These are phyloP conservation scores for Dichomitus squalens DNA, from an alignment of 1,284 basidiomycete genomes.

Conservation along the genomic window DNA sequence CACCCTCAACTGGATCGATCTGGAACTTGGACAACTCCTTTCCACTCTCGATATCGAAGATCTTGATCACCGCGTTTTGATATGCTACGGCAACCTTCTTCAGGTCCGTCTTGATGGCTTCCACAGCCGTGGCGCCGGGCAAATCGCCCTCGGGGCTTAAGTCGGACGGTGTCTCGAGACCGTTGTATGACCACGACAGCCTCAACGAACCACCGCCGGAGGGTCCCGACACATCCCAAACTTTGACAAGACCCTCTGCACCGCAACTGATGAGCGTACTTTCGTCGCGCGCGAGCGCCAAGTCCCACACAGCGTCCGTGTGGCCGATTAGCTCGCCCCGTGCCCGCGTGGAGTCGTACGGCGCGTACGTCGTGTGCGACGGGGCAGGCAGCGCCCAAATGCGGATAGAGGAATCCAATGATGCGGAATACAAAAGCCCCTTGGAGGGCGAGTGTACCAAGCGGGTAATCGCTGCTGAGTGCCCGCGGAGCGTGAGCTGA, in stretches of 20 bases:
- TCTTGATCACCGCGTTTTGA: slow-evolving; percentile 86
- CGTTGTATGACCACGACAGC: slow-evolving; percentile 81
- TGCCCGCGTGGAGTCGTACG: slow-evolving; percentile 80
- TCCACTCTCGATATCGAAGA: slow-evolving; percentile 88
- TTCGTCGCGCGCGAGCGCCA: slow-evolving; percentile 78
- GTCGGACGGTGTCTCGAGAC: slow-evolving; percentile 50
- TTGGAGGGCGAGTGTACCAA: slow-evolving; percentile 82
- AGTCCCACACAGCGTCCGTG: slow-evolving; percentile 94
- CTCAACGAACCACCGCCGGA: slow-evolving; percentile 61
- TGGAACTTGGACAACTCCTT: slow-evolving; percentile 74
- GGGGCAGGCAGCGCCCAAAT: slow-evolving; percentile 83
- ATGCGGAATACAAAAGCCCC: slow-evolving; percentile 86
- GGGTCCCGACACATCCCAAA: slow-evolving; percentile 83
- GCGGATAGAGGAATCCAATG: slow-evolving; percentile 90
- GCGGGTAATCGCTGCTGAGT: slow-evolving; percentile 90
- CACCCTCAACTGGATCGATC: slow-evolving; percentile 73
- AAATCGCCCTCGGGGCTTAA: slow-evolving; percentile 51
- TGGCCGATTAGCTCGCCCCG: slow-evolving; percentile 88
- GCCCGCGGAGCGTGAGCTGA: slow-evolving; percentile 89
- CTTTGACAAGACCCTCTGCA: slow-evolving; percentile 90
- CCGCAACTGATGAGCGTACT: slow-evolving; percentile 86
- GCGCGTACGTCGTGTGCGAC: slow-evolving; percentile 82
- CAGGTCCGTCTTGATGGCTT: slow-evolving; percentile 77
- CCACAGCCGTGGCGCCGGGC: slow-evolving; percentile 80
- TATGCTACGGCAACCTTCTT: slow-evolving; percentile 91